Base-by-base conservation (phyloP, 2,329 filamentous ascomycete genomes). In the Parastagonospora nodorum region DNA sequence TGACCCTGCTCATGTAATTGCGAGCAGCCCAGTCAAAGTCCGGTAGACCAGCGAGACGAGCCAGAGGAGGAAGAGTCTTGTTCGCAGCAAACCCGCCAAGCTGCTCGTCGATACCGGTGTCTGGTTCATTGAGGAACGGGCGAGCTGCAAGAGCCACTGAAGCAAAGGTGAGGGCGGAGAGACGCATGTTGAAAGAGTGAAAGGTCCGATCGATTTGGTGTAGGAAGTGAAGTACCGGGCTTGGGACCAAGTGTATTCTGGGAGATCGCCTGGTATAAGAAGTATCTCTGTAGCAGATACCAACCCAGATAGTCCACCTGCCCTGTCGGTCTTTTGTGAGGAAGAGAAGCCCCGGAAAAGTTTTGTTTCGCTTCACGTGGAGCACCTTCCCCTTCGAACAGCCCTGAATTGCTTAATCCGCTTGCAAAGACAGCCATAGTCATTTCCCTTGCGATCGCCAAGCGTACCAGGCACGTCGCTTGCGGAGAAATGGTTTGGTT, bases 1-100 rank as follows among this genome's bases (percentile, higher is more conserved):
- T 76, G 16, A 68, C 61, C 10, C 58, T 52, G 49, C 79, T 76
- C 59, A 84, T 74, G 57, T 77, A 76, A 44, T 77, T 75, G 47
- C 79, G 72, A 16, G 81, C 81, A 2, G 78, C 78, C 67, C 74
- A 82, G 35, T 84, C 79, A 57, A 83, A 84, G 69, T 84, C 82
- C 1, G 77, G 79, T 6, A 84, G 70, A 12, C 79, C 80, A 9
- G 80, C 66, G 36, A 84, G 75, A 46, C 71, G 60, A 12, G 72
- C 63, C 6, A 84, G 66, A 40, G 75, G 63, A 8, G 80, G 77
- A 36, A 83, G 27, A 55, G 61, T 27, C 68, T 73, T 33, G 75
- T 71, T 45, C 31, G 67, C 45, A 5, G 43, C 51, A 11, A 58
- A 43, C 9, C 56, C 48, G 27, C 51, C 56, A 8, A 69, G 53